These are phyloP conservation scores for Pythium grandisporangium DNA, from an alignment of 352 stramenopile species.

Conservation along the genomic window DNA sequence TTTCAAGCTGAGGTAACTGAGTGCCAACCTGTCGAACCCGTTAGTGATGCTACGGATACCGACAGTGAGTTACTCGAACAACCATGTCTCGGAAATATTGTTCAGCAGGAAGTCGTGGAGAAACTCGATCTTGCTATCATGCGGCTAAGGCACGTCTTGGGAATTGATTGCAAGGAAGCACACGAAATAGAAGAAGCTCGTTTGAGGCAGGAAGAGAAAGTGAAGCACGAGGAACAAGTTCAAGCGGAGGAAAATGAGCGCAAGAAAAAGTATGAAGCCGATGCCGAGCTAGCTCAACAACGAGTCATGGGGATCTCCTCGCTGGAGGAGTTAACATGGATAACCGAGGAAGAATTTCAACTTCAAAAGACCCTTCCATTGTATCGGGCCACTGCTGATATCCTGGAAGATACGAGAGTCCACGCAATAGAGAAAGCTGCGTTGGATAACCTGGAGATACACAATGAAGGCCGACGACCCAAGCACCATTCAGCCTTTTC, in stretches of 20 bases:
- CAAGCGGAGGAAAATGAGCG: conserved; percentile 15
- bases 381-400: too few relatives aligned
- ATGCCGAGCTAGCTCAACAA: conserved; percentile 22
- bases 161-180: conserved; percentile 37
- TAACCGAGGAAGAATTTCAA: conserved; percentile 11
- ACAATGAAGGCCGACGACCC: conserved; percentile 10
- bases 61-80: not conserved
- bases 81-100: conserved; percentile 19
- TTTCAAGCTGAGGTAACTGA: conserved; percentile 6
- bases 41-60: not conserved
- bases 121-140: conserved; percentile 62
- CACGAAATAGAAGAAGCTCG: conserved; percentile 15
- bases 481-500: conserved; percentile 5
- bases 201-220: not conserved
- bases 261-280: conserved; percentile 15
- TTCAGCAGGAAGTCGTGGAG: conserved; percentile 35
- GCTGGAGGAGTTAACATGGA: conserved; percentile 33
- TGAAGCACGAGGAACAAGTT: conserved; percentile 6
- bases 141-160: conserved; percentile 42
- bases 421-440: conserved; percentile 2
- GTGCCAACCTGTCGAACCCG: not conserved
- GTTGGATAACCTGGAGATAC: conserved; percentile 11
- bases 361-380: conserved; percentile 3
- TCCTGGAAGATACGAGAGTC: not conserved
- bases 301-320: conserved; percentile 45